A percentile compares a stretch with the other conserved stretches of the same genome.
phyloP scores from a whole-genome alignment of 805 yeast species.

The Suhomyces prunicola region DNA sequence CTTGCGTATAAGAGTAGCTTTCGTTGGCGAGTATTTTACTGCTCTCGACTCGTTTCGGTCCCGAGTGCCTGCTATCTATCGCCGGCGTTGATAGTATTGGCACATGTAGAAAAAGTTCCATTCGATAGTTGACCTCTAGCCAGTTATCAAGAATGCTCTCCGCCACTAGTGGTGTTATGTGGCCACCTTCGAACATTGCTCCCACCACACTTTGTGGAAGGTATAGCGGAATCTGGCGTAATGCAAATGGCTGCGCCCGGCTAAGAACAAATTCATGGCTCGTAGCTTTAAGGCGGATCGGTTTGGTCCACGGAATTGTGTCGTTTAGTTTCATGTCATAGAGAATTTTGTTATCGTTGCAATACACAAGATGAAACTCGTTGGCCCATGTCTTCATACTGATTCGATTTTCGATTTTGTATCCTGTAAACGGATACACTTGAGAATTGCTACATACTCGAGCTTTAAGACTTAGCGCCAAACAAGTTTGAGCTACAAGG shows the following conservation, averaged over 20 bases:
- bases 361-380: constrained; percentile 24
- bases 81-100: constrained; percentile 30
- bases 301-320: constrained; percentile 25
- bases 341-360: constrained; percentile 27
- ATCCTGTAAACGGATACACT: constrained; percentile 20
- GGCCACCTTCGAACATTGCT: constrained; percentile 5
- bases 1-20: constrained; percentile 13
- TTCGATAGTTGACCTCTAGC: constrained; percentile 22
- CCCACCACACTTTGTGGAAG: constrained; percentile 29
- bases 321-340: constrained; percentile 15
- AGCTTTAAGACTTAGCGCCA: not conserved
- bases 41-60: constrained; percentile 14
- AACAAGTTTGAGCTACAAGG: not conserved
- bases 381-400: constrained; percentile 7
- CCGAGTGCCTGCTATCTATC: constrained; percentile 14
- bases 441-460: constrained; percentile 7
- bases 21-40: constrained; percentile 17
- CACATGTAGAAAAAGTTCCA: constrained; percentile 20
- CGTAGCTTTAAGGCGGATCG: constrained; percentile 7
- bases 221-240: constrained; percentile 20
- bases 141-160: constrained; percentile 23
- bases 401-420: constrained; percentile 25
- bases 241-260: constrained; percentile 20
- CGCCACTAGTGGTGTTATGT: constrained; percentile 21
- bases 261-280: constrained; percentile 13